A percentile compares a stretch with the other conserved stretches of the same genome.
These are phyloP conservation scores for Nepenthes gracilis DNA, from an alignment of 148 eudicot species.

Conservation along the genomic window DNA sequence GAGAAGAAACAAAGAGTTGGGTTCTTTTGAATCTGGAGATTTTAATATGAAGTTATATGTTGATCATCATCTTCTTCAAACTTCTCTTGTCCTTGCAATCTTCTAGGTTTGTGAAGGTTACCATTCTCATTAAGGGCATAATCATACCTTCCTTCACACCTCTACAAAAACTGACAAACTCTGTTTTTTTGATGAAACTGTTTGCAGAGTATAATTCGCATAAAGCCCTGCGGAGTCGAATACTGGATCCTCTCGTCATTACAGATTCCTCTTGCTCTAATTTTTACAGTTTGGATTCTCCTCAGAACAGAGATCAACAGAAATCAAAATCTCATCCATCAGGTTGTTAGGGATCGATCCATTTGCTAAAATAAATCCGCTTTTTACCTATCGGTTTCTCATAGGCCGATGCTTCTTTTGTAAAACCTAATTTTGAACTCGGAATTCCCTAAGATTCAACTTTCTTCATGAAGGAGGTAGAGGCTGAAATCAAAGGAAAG, in stretches of 20 bases:
- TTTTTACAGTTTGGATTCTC: conserved; percentile 34
- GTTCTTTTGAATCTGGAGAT: too few species aligned
- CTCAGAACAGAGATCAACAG: conserved; percentile 11
- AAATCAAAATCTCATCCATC: conserved; percentile 11
- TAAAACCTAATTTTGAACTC: too few species aligned
- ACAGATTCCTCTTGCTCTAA: conserved; percentile 47
- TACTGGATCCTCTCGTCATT: conserved; percentile 46
- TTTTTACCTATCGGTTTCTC: background rate
- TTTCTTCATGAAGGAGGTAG: conserved; percentile 19
- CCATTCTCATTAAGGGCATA: background rate
- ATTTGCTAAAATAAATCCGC: background rate
- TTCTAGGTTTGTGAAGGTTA: too few species aligned
- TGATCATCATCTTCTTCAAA: too few species aligned
- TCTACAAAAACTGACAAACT: background rate
- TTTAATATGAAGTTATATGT: too few species aligned
- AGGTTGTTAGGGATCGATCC: conserved; percentile 4
- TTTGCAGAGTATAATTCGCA: conserved; percentile 30
- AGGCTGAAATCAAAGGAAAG: conserved; percentile 1
- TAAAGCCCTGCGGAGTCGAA: conserved; percentile 40
- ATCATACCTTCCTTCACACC: background rate
- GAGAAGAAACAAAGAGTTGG: too few species aligned
- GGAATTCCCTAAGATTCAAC: background rate
- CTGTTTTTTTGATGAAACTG: background rate
- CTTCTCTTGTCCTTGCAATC: too few species aligned
- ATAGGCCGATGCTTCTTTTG: background rate